These are phyloP conservation scores for Globisporangium cystogenes DNA, from an alignment of 352 stramenopile genomes.

Conservation along the genomic window DNA sequence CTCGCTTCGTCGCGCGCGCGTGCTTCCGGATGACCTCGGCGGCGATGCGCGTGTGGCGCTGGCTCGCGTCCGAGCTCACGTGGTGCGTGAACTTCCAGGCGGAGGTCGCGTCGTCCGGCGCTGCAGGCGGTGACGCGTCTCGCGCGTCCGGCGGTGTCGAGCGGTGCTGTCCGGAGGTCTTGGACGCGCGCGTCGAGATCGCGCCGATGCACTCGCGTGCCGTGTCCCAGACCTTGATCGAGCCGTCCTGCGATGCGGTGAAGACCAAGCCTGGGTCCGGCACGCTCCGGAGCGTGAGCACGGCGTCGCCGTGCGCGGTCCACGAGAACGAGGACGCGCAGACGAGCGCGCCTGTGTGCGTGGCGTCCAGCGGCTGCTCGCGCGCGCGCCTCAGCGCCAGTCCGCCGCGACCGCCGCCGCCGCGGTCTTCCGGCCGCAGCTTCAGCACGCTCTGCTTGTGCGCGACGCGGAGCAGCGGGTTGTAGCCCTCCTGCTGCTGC, in stretches of 20 bases:
- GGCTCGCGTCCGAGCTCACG: slow-evolving; percentile 22
- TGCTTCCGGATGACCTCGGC: slow-evolving; percentile 35
- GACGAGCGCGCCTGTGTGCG: slow-evolving; percentile 9
- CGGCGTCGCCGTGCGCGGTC: slow-evolving; percentile 30
- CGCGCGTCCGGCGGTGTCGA: not conserved
- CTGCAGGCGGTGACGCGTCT: not conserved
- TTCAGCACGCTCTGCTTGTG: slow-evolving; percentile 28
- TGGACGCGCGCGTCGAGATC: slow-evolving; percentile 28
- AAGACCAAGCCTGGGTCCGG: slow-evolving; percentile 39
- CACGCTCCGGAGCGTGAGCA: slow-evolving; percentile 31
- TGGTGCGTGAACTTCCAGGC: slow-evolving; percentile 57
- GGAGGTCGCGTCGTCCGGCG: not conserved
- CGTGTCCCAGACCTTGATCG: slow-evolving; percentile 48
- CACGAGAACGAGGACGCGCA: slow-evolving; percentile 28
- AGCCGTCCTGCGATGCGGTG: slow-evolving; percentile 33
- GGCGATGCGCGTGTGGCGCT: slow-evolving; percentile 27
- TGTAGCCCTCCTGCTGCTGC: slow-evolving; percentile 10
- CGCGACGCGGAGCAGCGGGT: slow-evolving; percentile 20
- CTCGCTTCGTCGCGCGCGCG: slow-evolving; percentile 17
- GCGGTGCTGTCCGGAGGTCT: not conserved
- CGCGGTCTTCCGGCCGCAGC: slow-evolving; percentile 14
- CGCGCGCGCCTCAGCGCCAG: not conserved
- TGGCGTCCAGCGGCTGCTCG: not conserved
- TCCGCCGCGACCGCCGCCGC: not conserved
- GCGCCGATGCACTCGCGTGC: slow-evolving; percentile 30